Evolutionary conservation across 2,329 filamentous ascomycete species (phyloP).

Genomic region (Cryphonectria radicalis): DNA sequence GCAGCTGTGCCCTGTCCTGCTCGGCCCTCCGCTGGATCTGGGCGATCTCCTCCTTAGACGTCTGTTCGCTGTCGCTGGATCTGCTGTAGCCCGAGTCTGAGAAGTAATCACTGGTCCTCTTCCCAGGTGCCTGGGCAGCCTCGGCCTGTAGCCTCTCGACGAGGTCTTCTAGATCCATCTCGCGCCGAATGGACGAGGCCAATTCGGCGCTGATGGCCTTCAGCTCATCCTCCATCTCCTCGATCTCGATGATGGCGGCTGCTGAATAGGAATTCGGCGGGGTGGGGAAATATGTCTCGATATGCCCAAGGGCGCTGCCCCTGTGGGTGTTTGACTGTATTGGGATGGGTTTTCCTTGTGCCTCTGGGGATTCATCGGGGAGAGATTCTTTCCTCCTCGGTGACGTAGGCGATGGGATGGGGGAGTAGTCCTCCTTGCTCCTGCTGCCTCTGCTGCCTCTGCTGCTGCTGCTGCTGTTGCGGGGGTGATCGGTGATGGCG

Average conservation of each 20-base stretch:
- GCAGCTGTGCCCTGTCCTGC: slow-evolving; percentile 87
- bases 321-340: slow-evolving; percentile 47
- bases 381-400: slow-evolving; percentile 30
- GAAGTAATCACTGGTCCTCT: slow-evolving; percentile 94
- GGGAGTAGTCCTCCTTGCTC: slow-evolving; percentile 39
- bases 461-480: slow-evolving; percentile 50
- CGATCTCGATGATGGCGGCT: slow-evolving; percentile 59
- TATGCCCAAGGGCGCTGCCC: slow-evolving; percentile 52
- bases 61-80: slow-evolving; percentile 68
- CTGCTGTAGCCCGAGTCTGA: slow-evolving; percentile 93
- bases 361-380: slow-evolving; percentile 48
- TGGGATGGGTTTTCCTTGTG: slow-evolving; percentile 44
- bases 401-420: background rate
- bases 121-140: slow-evolving; percentile 60
- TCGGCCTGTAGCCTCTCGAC: slow-evolving; percentile 88
- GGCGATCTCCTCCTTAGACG: slow-evolving; percentile 73
- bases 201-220: slow-evolving; percentile 92
- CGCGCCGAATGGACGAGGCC: slow-evolving; percentile 87
- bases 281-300: slow-evolving; percentile 57
- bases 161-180: slow-evolving; percentile 95
- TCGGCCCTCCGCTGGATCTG: slow-evolving; percentile 82
- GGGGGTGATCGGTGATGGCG: slow-evolving; percentile 52
- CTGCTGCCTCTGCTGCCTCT: slow-evolving; percentile 50
- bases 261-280: slow-evolving; percentile 45
- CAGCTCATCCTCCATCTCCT: slow-evolving; percentile 92